Base-by-base conservation (phyloP, 2,329 filamentous ascomycete genomes). In the Trichoderma pleuroti region DNA sequence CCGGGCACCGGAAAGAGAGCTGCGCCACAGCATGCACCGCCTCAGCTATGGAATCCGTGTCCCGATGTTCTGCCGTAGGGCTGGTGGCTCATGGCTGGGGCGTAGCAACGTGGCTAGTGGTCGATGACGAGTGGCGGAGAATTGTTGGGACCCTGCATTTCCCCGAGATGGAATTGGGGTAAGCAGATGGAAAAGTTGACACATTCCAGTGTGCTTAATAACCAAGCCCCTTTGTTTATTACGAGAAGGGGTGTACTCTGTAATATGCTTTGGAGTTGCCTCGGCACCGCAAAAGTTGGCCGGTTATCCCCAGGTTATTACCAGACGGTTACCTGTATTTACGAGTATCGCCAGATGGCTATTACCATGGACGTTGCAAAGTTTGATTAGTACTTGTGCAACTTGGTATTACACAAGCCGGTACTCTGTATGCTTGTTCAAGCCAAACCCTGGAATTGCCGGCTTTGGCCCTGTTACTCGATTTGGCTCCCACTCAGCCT, bases 21-120 rank as follows among this genome's bases (percentile, higher is more conserved):
- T 68, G 65, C 65, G 65, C 65, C 65, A 67, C 64, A 56, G 2
- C 3, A 21, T 21, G 64, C 34, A 59, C 24, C 28, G 62, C 42
- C 61, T 24, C 63, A 65, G 30, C 21, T 26, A 21, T 46, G 30
- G 11, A n/a, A 30, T n/a, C 8, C n/a, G 14, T 65, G 30, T 32
- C 62, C 62, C 63, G 49, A 66, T 32, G 21, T 39, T 66, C 32
- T 56, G 32, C 63, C 63, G 34, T 4, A 28, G 18, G 8, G 34
- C 34, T 21, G 26, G 52, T 67, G 64, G 64, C 52, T 57, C 36
- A 18, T 59, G 64, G 56, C 56, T 59, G 56, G 24, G 28, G 56
- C 28, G 64, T 65, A 46, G 46, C 62, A 54, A 21, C 28, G 64
- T 65, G 62, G 62, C 62, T 65, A 30, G 30, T 52, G 39, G n/a